Percentiles rank a stretch among this genome's conserved stretches.
Evolutionary conservation across 2,329 filamentous ascomycete genomes (phyloP).

Genomic region (Aureobasidium sp.): DNA sequence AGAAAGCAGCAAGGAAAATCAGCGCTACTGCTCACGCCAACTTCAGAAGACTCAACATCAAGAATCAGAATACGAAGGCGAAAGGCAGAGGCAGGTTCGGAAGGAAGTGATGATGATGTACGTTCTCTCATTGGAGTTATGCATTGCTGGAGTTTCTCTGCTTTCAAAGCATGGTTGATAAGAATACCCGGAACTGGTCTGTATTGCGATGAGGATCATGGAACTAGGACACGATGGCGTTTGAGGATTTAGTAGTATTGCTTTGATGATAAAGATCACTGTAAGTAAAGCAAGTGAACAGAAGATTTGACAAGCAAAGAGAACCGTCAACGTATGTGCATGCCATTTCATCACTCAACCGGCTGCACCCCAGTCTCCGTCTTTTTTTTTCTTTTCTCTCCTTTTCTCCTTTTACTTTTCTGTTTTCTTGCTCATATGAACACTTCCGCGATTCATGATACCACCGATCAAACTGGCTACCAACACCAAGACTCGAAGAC

Average conservation of each 20-base stretch:
- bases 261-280: not conserved
- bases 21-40: constrained; percentile 54
- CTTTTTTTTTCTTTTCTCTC: not conserved
- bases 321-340: not conserved
- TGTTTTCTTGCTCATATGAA: not conserved
- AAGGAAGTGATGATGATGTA: constrained; percentile 26
- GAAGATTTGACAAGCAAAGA: not conserved
- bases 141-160: constrained; percentile 12
- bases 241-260: not conserved
- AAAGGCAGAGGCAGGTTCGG: constrained; percentile 46
- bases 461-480: too few species aligned
- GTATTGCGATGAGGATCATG: not conserved
- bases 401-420: too few species aligned
- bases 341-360: not conserved
- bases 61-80: constrained; percentile 50
- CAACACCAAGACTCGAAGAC: not conserved
- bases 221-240: not conserved
- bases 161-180: not conserved
- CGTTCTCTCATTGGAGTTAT: not conserved
- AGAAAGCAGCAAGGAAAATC: constrained; percentile 47
- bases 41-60: constrained; percentile 56
- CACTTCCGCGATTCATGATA: too few species aligned
- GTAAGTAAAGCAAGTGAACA: not conserved
- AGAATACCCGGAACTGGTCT: not conserved
- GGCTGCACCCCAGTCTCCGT: not conserved